These are phyloP conservation scores for Aspergillus haitiensis DNA, from an alignment of 495 filamentous ascomycete species.

Conservation along the genomic window DNA sequence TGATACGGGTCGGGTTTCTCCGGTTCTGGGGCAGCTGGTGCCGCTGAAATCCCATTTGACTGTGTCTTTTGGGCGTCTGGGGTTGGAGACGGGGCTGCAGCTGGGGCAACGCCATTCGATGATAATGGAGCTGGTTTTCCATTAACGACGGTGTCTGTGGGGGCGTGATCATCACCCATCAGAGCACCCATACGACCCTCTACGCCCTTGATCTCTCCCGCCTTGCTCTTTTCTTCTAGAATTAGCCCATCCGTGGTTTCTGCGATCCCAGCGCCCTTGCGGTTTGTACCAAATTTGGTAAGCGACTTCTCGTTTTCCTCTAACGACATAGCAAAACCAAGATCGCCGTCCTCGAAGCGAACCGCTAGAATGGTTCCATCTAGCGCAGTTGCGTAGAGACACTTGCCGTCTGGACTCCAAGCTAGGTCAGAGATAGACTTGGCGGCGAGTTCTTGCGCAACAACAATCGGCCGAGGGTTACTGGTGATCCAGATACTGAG, in stretches of 20 bases:
- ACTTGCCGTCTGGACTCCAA: slow-evolving; percentile 91
- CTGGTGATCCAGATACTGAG: slow-evolving; percentile 97
- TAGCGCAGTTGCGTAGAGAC: slow-evolving; percentile 77
- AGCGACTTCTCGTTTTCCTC: slow-evolving; percentile 91
- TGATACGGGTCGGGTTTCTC: slow-evolving; percentile 62
- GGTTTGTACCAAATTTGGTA: slow-evolving; percentile 85
- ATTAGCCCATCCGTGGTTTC: slow-evolving; percentile 85
- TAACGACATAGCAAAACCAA: slow-evolving; percentile 69
- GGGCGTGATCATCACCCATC: slow-evolving; percentile 74
- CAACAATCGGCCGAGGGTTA: slow-evolving; percentile 83
- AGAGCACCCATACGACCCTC: slow-evolving; percentile 95
- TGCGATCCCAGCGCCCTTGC: slow-evolving; percentile 81
- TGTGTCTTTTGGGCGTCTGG: slow-evolving; percentile 41
- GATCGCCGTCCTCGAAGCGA: slow-evolving; percentile 68
- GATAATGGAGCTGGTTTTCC: slow-evolving; percentile 39
- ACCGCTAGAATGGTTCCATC: slow-evolving; percentile 83
- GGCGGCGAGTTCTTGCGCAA: slow-evolving; percentile 78
- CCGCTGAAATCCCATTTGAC: slow-evolving; percentile 39
- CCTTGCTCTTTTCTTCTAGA: slow-evolving; percentile 89
- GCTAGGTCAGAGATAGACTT: slow-evolving; percentile 93
- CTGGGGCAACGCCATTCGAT: slow-evolving; percentile 46
- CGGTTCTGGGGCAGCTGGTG: slow-evolving; percentile 43
- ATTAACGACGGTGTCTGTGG: slow-evolving; percentile 39
- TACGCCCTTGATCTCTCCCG: slow-evolving; percentile 80
- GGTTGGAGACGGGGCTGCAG: slow-evolving; percentile 36